These are phyloP conservation scores for Pythium vanterpoolii DNA, from an alignment of 352 stramenopile genomes.

Conservation along the genomic window DNA sequence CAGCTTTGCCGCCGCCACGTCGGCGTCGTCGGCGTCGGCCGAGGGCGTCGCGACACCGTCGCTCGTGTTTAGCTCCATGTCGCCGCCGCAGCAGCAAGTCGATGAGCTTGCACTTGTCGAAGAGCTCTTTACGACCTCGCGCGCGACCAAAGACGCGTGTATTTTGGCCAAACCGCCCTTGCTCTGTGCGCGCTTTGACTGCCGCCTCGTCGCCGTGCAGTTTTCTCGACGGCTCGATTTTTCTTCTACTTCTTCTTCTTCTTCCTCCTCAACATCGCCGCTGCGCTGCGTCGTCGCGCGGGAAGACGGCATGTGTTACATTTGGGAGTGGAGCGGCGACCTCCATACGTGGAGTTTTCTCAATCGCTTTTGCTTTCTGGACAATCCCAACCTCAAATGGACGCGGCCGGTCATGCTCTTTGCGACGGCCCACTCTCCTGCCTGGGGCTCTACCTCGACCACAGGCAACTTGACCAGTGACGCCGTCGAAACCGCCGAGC, in stretches of 20 bases:
- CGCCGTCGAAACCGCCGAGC: slow-evolving; percentile 38
- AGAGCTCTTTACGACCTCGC: slow-evolving; percentile 57
- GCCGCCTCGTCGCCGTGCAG: slow-evolving; percentile 51
- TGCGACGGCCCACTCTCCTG: slow-evolving; percentile 36
- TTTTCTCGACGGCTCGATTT: slow-evolving; percentile 32
- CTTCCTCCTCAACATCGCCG: slow-evolving; percentile 14
- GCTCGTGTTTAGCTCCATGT: slow-evolving; percentile 15
- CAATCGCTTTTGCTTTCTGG: slow-evolving; percentile 76
- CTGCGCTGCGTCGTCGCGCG: slow-evolving; percentile 73
- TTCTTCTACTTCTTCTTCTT: background rate
- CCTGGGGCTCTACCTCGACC: slow-evolving; percentile 16
- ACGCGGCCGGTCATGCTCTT: slow-evolving; percentile 64
- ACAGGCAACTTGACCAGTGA: slow-evolving; percentile 13
- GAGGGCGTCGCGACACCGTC: slow-evolving; percentile 12
- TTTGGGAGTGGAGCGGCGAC: slow-evolving; percentile 85
- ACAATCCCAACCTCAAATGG: slow-evolving; percentile 83
- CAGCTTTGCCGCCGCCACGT: slow-evolving; percentile 22
- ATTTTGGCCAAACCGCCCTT: slow-evolving; percentile 65
- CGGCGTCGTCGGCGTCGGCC: slow-evolving; percentile 1
- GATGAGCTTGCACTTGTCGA: slow-evolving; percentile 70
- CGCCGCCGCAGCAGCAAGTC: slow-evolving; percentile 31
- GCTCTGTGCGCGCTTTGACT: slow-evolving; percentile 74
- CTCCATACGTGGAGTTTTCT: slow-evolving; percentile 80
- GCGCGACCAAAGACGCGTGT: slow-evolving; percentile 53
- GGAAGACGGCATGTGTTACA: slow-evolving; percentile 74